These are phyloP conservation scores for Lactifluus echinatus DNA, from an alignment of 768 basidiomycete species.

Conservation along the genomic window DNA sequence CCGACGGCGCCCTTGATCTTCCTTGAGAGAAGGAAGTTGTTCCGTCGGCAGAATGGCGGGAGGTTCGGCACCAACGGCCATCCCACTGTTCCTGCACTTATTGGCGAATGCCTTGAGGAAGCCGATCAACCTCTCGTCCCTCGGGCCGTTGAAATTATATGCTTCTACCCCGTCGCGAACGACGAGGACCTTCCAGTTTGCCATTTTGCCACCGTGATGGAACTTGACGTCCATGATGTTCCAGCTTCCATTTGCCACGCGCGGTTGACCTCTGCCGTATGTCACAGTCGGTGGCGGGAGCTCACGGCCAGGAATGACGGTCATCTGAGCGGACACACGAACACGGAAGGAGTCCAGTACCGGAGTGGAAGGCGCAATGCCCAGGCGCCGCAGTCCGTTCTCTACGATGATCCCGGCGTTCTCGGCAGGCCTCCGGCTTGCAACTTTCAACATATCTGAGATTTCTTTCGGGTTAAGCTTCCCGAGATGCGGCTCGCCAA, in stretches of 20 bases:
- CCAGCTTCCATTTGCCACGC: slow-evolving; percentile 58
- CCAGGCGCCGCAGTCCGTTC: slow-evolving; percentile 50
- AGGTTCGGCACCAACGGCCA: slow-evolving; percentile 34
- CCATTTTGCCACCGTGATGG: slow-evolving; percentile 41
- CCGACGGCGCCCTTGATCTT: slow-evolving; percentile 31
- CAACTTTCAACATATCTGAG: slow-evolving; percentile 57
- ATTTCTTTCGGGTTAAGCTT: slow-evolving; percentile 56
- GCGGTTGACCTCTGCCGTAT: slow-evolving; percentile 40
- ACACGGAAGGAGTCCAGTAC: slow-evolving; percentile 49
- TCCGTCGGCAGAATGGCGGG: slow-evolving; percentile 33
- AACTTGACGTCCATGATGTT: slow-evolving; percentile 70
- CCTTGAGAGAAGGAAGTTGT: slow-evolving; percentile 28
- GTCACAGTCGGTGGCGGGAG: slow-evolving; percentile 49
- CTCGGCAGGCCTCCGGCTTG: slow-evolving; percentile 51
- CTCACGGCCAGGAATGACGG: slow-evolving; percentile 54
- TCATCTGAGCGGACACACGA: slow-evolving; percentile 47
- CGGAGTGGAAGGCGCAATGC: slow-evolving; percentile 34
- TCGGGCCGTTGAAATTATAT: slow-evolving; percentile 32
- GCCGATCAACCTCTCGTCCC: slow-evolving; percentile 33
- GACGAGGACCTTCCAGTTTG: slow-evolving; percentile 59
- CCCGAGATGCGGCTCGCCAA: slow-evolving; percentile 51
- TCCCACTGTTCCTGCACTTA: slow-evolving; percentile 54
- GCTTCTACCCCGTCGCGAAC: slow-evolving; percentile 41
- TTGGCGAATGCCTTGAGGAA: slow-evolving; percentile 45
- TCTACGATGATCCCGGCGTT: slow-evolving; percentile 53